Percentiles rank a stretch among this genome's conserved stretches.
These are phyloP conservation scores for Boletellus deceptivus DNA, from an alignment of 1,284 basidiomycete species.

Conservation along the genomic window DNA sequence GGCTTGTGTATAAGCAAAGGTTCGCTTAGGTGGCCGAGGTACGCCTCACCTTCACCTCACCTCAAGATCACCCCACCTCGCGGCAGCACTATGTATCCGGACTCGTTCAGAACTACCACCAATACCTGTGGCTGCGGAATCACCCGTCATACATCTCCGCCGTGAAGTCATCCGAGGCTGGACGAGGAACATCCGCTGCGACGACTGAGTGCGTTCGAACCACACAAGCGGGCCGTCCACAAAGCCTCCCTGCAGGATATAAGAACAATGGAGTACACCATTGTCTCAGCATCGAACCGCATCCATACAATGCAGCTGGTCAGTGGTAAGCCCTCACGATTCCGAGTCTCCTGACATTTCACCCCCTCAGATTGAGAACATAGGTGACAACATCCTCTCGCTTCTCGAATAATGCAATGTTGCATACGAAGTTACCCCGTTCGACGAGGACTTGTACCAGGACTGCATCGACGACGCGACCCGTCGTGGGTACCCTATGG, in stretches of 20 bases:
- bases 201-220: neutral
- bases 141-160: neutral
- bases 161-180: neutral
- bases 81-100: no score
- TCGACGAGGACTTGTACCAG: conserved; percentile 15
- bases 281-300: neutral
- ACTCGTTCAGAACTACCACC: no score
- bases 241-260: conserved; percentile 4
- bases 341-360: neutral
- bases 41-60: no score
- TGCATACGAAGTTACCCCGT: conserved; percentile 12
- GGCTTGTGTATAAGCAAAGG: no score
- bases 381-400: conserved; percentile 13
- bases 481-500: conserved; percentile 17
- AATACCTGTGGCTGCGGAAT: neutral
- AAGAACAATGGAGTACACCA: conserved; percentile 2
- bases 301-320: conserved; percentile 17
- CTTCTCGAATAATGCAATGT: conserved; percentile 20
- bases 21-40: no score
- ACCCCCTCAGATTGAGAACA: conserved; percentile 13
- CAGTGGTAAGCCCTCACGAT: conserved; percentile 9
- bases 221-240: neutral
- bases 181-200: conserved; percentile 8
- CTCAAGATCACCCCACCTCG: no score
- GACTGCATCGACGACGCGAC: conserved; percentile 17